phyloP scores from a whole-genome alignment of 106 monocot species.

The Amphibolis antarctica region DNA sequence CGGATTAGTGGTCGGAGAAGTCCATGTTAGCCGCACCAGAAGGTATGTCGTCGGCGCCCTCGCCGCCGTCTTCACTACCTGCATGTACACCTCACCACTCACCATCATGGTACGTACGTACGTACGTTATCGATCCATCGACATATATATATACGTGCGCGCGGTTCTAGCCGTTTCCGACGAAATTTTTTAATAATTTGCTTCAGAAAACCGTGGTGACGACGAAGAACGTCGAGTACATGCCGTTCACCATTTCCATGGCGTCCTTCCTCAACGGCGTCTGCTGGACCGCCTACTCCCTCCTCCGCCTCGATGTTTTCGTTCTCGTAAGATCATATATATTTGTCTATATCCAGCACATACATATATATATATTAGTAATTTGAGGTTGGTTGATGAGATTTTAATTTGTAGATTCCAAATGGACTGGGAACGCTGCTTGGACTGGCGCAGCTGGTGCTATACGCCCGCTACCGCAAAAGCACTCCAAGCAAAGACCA shows the following conservation, averaged over 20 bases:
- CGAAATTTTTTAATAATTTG: neutral
- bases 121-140: neutral
- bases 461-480: too few relatives aligned
- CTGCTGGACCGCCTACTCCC: constrained; percentile 73
- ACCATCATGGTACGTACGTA: too few relatives aligned
- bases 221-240: constrained; percentile 82
- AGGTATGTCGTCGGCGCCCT: constrained; percentile 32
- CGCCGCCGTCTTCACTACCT: constrained; percentile 39
- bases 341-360: too few relatives aligned
- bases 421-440: too few relatives aligned
- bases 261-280: constrained; percentile 65
- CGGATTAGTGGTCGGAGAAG: constrained; percentile 12
- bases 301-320: constrained; percentile 63
- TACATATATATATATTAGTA: too few relatives aligned
- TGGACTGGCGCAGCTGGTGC: too few relatives aligned
- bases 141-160: constrained; percentile 17
- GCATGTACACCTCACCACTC: constrained; percentile 60
- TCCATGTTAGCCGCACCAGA: constrained; percentile 22
- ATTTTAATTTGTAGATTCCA: too few relatives aligned
- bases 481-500: too few relatives aligned
- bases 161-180: constrained; percentile 30
- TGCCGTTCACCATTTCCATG: constrained; percentile 62
- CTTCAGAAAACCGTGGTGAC: constrained; percentile 70
- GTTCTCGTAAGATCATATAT: constrained; percentile 40
- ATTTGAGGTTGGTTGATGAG: too few relatives aligned